phyloP scores from a whole-genome alignment of 106 monocot genomes.

The Apostasia ramifera region DNA sequence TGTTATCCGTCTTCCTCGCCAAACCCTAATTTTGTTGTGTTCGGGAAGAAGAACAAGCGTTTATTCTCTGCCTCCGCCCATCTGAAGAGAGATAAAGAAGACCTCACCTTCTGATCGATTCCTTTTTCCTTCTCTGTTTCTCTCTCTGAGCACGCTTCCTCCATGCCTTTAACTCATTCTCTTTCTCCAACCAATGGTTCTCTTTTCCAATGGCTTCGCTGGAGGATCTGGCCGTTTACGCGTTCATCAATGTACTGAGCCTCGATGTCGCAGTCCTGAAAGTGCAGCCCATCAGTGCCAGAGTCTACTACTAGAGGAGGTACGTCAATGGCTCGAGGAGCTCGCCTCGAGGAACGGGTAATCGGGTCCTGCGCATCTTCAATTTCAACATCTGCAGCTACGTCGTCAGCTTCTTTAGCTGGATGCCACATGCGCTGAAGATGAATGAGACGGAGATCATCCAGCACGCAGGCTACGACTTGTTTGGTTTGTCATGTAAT shows the following conservation, averaged over 20 bases:
- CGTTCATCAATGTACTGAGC: slow-evolving; percentile 64
- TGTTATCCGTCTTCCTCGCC: too few species aligned
- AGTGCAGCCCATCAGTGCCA: slow-evolving; percentile 70
- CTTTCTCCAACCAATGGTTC: too few species aligned
- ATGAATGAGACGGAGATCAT: slow-evolving; percentile 11
- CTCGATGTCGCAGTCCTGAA: slow-evolving; percentile 64
- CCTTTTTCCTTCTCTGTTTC: too few species aligned
- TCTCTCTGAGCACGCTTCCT: too few species aligned
- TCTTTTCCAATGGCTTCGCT: slow-evolving; percentile 47
- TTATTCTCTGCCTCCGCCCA: too few species aligned
- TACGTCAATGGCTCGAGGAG: slow-evolving; percentile 40
- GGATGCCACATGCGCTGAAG: slow-evolving; percentile 16
- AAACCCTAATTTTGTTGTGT: too few species aligned
- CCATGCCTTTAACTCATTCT: too few species aligned
- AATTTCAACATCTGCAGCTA: slow-evolving; percentile 12
- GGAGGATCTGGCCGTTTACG: slow-evolving; percentile 71
- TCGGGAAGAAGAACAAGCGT: too few species aligned
- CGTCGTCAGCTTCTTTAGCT: slow-evolving; percentile 14
- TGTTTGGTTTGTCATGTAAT: background rate
- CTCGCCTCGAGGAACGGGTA: slow-evolving; percentile 13
- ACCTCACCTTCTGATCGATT: too few species aligned
- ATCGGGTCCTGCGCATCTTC: slow-evolving; percentile 3
- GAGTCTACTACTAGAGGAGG: slow-evolving; percentile 83
- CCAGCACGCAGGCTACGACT: slow-evolving; percentile 15
- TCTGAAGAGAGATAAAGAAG: too few species aligned